Base-by-base conservation (phyloP, 306 rosid genomes). In the Carpinus fangiana region DNA sequence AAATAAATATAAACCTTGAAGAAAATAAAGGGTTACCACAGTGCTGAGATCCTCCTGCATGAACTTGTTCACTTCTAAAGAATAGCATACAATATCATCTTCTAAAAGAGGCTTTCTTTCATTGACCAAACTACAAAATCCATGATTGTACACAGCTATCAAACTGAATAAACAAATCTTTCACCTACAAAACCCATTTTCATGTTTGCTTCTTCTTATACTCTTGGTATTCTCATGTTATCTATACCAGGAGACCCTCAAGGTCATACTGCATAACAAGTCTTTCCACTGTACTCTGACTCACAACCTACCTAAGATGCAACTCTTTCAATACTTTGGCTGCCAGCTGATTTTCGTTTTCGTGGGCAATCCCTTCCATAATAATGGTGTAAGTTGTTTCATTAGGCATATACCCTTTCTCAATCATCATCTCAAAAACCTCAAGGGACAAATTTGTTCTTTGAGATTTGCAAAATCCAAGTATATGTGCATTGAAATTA, bases 281-380 rank as follows among this genome's bases (percentile, higher is more conserved):
- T 81, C 96, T 90, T 81, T 90, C 91, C 56, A 90, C 86, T 7
- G 97, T 87, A 75, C 85, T 83, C 71, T 78, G 92, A 82, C 90
- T 87, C 76, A 94, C 9, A 71, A 88, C 93, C 70, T 81, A 84
- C 76, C 79, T 89, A 81, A 43, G 36, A 23, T 76, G 71, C 74
- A 94, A 82, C 83, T 90, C 97, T 64, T 84, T 88, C 84, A 92
- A 65, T 52, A 94, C 83, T 46, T 78, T 67, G 12, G 86, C 88
- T 5, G 93, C 96, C 54, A 91, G 81, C 79, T 90, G 93, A 38
- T 71, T 81, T 82, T 90, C 85, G 47, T 87, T 91, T 83, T 95
- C 88, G 34, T 86, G 89, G 79, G 91, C 91, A 69, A 95, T 82
- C 72, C 97, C 98, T 85, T 92, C 98, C 79, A 95, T 90, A 3